Percentiles rank a stretch among this genome's conserved stretches.
phyloP scores from a whole-genome alignment of 1,284 basidiomycete genomes.

The Calocybe gambosa region DNA sequence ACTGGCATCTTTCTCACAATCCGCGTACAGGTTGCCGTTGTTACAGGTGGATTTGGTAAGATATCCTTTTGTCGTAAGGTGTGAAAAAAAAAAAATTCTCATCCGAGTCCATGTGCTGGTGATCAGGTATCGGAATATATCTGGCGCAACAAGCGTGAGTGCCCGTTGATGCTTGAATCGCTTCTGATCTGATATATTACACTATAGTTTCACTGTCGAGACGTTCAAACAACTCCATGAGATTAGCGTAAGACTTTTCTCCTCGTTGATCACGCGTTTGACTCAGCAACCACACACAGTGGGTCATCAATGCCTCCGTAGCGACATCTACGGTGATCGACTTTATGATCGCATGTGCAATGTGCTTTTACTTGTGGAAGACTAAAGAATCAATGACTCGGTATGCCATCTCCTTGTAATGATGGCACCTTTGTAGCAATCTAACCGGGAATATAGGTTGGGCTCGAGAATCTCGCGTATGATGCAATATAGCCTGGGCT shows the following conservation, averaged over 20 bases:
- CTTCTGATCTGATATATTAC: background rate
- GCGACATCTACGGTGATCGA: slow-evolving; percentile 38
- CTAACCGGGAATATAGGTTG: too few species aligned
- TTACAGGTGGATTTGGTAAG: slow-evolving; percentile 29
- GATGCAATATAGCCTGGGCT: slow-evolving; percentile 37
- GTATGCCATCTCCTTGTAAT: slow-evolving; percentile 16
- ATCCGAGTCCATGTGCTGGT: background rate
- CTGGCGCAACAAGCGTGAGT: slow-evolving; percentile 28
- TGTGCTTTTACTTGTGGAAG: slow-evolving; percentile 44
- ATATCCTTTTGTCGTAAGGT: background rate
- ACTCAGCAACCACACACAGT: slow-evolving; percentile 21
- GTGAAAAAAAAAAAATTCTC: background rate
- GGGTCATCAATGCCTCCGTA: slow-evolving; percentile 35
- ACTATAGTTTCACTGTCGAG: slow-evolving; percentile 25
- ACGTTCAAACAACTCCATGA: slow-evolving; percentile 27
- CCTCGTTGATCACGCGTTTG: too few species aligned
- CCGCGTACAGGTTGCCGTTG: slow-evolving; percentile 20
- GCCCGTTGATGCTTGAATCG: too few species aligned
- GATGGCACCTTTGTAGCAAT: too few species aligned
- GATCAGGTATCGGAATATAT: slow-evolving; percentile 24
- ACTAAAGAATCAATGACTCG: slow-evolving; percentile 30
- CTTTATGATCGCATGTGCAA: slow-evolving; percentile 37
- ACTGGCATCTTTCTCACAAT: background rate
- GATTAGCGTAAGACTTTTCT: slow-evolving; percentile 28
- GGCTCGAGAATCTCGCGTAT: slow-evolving; percentile 35